Conservation (phyloP, 2,329 filamentous ascomycete species). For the Beauveria medogensis region DNA sequence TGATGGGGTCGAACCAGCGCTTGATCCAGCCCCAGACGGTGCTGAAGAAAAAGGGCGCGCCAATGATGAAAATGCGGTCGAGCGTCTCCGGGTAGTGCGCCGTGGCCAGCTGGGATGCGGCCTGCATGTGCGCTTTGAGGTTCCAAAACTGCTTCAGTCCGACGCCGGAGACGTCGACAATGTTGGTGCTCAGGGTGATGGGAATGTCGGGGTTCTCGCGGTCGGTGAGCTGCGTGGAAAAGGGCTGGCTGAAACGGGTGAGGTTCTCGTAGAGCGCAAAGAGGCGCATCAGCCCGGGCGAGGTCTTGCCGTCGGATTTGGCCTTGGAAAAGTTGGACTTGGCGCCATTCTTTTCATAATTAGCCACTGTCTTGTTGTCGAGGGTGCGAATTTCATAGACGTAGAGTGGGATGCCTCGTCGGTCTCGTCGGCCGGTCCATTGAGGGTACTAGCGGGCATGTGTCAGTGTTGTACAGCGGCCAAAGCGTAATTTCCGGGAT, state of each 20-base stretch:
- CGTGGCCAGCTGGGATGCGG: conserved; percentile 78
- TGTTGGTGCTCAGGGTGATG: conserved; percentile 87
- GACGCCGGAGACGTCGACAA: conserved; percentile 84
- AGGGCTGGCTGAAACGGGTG: conserved; percentile 75
- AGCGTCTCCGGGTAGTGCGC: conserved; percentile 93
- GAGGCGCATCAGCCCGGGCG: conserved; percentile 71
- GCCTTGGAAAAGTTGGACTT: conserved; percentile 52
- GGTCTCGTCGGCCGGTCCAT: conserved; percentile 88
- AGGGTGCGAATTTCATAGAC: conserved; percentile 80
- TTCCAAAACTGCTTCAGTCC: conserved; percentile 95
- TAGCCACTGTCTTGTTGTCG: conserved; percentile 70
- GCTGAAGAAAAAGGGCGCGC: conserved; percentile 82
- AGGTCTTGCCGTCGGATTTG: conserved; percentile 56
- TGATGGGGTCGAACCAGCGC: conserved; percentile 90
- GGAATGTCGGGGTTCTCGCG: conserved; percentile 71
- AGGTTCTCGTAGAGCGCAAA: conserved; percentile 94
- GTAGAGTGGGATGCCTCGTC: conserved; percentile 84
- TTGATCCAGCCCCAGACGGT: conserved; percentile 95
- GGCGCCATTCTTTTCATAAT: conserved; percentile 63
- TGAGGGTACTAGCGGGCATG: conserved; percentile 65
- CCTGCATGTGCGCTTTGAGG: conserved; percentile 87
- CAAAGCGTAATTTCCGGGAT: neutral
- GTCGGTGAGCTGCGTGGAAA: conserved; percentile 68
- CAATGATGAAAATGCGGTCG: conserved; percentile 62
- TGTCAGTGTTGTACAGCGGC: neutral